phyloP scores from a whole-genome alignment of 140 eudicot genomes.

The Oenanthe javanica region DNA sequence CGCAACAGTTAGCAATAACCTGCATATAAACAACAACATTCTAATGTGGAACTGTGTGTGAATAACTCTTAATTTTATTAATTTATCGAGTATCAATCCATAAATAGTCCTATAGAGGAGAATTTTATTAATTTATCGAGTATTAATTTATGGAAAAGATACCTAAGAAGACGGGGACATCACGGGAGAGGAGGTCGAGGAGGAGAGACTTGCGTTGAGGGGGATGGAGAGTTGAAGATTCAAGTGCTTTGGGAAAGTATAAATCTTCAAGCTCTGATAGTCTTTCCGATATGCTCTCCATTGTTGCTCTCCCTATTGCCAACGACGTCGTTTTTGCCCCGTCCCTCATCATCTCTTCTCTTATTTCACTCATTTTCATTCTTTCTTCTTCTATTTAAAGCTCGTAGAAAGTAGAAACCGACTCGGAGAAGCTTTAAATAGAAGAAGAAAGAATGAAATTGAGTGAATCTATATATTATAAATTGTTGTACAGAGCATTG shows the following conservation, averaged over 20 bases:
- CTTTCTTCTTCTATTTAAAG: background rate
- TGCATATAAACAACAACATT: background rate
- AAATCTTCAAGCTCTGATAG: slow-evolving; percentile 61
- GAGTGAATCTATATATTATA: too few relatives aligned
- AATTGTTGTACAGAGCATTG: too few relatives aligned
- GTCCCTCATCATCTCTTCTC: background rate
- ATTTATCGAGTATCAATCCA: background rate
- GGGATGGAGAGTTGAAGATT: slow-evolving; percentile 53
- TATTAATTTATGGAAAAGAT: background rate
- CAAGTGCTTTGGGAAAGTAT: slow-evolving; percentile 79
- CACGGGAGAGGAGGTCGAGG: slow-evolving; percentile 66
- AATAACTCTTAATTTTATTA: too few relatives aligned
- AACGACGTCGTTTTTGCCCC: background rate
- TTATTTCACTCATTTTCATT: background rate
- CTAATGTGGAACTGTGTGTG: background rate
- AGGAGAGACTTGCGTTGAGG: slow-evolving; percentile 77
- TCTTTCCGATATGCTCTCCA: slow-evolving; percentile 60
- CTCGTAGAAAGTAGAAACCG: too few relatives aligned
- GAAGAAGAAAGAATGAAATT: too few relatives aligned
- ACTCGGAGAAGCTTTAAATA: too few relatives aligned
- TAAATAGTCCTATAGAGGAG: too few relatives aligned
- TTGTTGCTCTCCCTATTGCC: slow-evolving; percentile 18
- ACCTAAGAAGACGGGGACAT: slow-evolving; percentile 88
- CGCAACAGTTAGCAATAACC: background rate
- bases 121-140: background rate